phyloP scores from a whole-genome alignment of 495 filamentous ascomycete species.

The Aspergillus campestris region DNA sequence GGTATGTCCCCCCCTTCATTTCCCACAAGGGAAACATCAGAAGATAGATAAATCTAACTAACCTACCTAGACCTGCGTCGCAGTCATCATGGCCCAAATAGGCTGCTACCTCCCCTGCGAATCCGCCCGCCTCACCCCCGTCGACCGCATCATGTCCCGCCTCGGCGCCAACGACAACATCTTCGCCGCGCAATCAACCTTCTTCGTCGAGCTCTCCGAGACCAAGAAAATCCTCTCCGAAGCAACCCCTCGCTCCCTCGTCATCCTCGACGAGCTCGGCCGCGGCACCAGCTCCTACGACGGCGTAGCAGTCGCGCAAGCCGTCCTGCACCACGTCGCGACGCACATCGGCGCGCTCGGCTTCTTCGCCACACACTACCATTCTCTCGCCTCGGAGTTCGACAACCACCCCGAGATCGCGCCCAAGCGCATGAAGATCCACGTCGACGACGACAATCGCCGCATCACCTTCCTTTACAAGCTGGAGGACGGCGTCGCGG shows the following conservation, averaged over 20 bases:
- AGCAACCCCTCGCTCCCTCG: conserved; percentile 86
- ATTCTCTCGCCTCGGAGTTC: conserved; percentile 87
- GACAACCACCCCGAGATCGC: conserved; percentile 77
- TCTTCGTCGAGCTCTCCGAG: conserved; percentile 96
- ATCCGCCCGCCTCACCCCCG: conserved; percentile 78
- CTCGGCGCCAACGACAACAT: conserved; percentile 99
- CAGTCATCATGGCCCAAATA: conserved; percentile 98
- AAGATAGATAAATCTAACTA: conserved; percentile 1
- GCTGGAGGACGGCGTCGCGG: conserved; percentile 88
- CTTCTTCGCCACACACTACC: conserved; percentile 98
- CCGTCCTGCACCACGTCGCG: conserved; percentile 90
- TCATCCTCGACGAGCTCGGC: conserved; percentile 96
- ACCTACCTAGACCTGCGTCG: conserved; percentile 66
- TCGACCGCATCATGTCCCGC: conserved; percentile 98
- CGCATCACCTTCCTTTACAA: conserved; percentile 93
- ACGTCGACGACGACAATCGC: conserved; percentile 77
- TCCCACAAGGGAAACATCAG: conserved; percentile 2
- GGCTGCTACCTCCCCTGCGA: conserved; percentile 85
- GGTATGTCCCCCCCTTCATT: conserved; percentile 43
- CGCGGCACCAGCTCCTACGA: conserved; percentile 93
- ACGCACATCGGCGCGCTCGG: conserved; percentile 88
- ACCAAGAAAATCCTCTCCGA: conserved; percentile 98
- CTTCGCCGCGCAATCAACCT: conserved; percentile 94
- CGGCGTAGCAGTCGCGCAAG: conserved; percentile 92
- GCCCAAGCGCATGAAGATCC: conserved; percentile 83